phyloP scores from a whole-genome alignment of 2,329 filamentous ascomycete genomes.

The Rasamsonia emersonii region DNA sequence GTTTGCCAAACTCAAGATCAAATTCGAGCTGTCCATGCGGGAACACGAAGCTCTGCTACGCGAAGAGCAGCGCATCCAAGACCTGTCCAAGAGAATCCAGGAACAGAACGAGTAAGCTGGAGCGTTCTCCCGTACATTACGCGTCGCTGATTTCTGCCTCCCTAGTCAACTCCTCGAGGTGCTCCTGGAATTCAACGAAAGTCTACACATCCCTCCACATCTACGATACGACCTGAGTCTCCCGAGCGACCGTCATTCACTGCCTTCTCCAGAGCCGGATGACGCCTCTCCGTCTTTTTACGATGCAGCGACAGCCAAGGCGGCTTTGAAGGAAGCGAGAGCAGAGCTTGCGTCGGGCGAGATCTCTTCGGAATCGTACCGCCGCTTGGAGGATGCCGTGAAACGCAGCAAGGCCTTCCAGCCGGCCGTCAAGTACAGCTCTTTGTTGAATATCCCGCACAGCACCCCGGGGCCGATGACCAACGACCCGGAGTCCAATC shows the following conservation, averaged over 20 bases:
- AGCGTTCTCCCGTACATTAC: slow-evolving; percentile 2
- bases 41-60: slow-evolving; percentile 57
- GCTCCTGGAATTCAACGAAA: slow-evolving; percentile 81
- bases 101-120: slow-evolving; percentile 79
- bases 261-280: slow-evolving; percentile 32
- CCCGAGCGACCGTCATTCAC: slow-evolving; percentile 32
- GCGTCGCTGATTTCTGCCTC: slow-evolving; percentile 9
- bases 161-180: slow-evolving; percentile 77
- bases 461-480: slow-evolving; percentile 12
- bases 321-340: slow-evolving; percentile 32
- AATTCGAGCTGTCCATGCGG: slow-evolving; percentile 74
- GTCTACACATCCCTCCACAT: slow-evolving; percentile 63
- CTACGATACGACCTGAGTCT: slow-evolving; percentile 63
- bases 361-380: slow-evolving; percentile 27
- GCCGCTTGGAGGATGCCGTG: slow-evolving; percentile 30
- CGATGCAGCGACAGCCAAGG: slow-evolving; percentile 23
- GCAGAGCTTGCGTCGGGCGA: slow-evolving; percentile 26
- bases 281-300: slow-evolving; percentile 23
- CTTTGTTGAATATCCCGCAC: slow-evolving; percentile 25
- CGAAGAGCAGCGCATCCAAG: slow-evolving; percentile 71
- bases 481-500: slow-evolving; percentile 11
- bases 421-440: slow-evolving; percentile 24
- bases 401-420: slow-evolving; percentile 31
- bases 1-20: slow-evolving; percentile 75
- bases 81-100: slow-evolving; percentile 72